Evolutionary conservation across 139 green algal species (phyloP), one percentile per base, ranked within the genome.

Genomic region (Gonium pectorale): DNA sequence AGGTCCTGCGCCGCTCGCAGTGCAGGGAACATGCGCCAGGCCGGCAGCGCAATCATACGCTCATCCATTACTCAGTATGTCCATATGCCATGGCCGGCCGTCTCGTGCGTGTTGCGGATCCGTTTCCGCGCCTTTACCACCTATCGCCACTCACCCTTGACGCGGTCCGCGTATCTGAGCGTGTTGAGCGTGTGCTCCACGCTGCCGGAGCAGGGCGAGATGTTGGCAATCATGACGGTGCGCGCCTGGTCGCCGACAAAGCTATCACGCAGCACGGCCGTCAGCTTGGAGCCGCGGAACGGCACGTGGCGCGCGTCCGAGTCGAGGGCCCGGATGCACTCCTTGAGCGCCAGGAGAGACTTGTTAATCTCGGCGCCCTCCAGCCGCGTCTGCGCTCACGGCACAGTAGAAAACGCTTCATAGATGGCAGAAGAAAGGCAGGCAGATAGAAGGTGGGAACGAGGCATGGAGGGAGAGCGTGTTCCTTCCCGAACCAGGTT

Each of bases 171-270:
- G 83, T 99, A 99, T 35, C 97, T 90, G 77, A 99, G 92, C 22
- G 97, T 99, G 90, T 99, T 99, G 62, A 99, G 94, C 13, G 97
- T 99, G 92, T 99, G 96, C 93, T 99, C 97, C 75, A 98, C 98
- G 41, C 89, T 97, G 19, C 73, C 75, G 15, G 85, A 90, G 74
- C 91, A 96, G 33, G 97, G 97, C 8, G 94, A 98, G 74, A 99
- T 95, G 86, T 98, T 98, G 35, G 97, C 97, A 69, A 99, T 98
- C 97, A 99, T 99, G 38, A 99, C 97, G 0, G 97, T 99, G 72
- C 95, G 90, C 0, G 95, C 95, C 64, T 95, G 88, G 62, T 94
- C 91, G 24, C 94, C 94, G 9, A 97, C 54, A 72, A 97, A 97
- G 38, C 86, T 94, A 81, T 97, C 94, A 7, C 94, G 90, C 67